phyloP scores from a whole-genome alignment of 2,329 filamentous ascomycete species.

The Penicillium carneum region DNA sequence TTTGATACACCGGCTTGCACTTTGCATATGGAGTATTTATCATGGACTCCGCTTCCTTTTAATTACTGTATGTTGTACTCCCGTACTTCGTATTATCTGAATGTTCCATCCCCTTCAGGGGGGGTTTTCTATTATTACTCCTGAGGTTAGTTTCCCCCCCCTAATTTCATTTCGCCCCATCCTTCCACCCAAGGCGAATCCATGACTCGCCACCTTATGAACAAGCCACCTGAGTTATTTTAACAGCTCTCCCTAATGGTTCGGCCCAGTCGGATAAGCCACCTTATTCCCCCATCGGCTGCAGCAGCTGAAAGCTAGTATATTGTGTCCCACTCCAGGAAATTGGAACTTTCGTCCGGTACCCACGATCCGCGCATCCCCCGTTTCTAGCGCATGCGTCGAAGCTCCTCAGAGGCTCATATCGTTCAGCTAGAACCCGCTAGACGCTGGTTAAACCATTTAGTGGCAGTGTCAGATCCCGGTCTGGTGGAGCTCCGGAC shows the following conservation, averaged over 20 bases:
- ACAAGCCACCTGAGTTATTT: conserved; percentile 6
- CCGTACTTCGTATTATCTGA: conserved; percentile 1
- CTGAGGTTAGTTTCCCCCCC: conserved; percentile 7
- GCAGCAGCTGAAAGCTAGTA: conserved; percentile 23
- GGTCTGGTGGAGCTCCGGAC: conserved; percentile 23
- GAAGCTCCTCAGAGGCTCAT: conserved; percentile 24
- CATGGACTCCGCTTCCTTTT: conserved; percentile 7
- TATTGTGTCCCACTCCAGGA: conserved; percentile 30
- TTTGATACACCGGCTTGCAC: background rate
- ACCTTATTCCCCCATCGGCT: conserved; percentile 22
- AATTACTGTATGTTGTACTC: conserved; percentile 12
- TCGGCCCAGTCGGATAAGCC: conserved; percentile 26
- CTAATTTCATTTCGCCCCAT: conserved; percentile 12
- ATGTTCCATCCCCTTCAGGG: conserved; percentile 10
- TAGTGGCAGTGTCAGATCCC: conserved; percentile 38
- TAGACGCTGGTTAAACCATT: conserved; percentile 42
- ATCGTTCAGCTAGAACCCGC: conserved; percentile 42
- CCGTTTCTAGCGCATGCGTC: conserved; percentile 31
- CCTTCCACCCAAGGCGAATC: background rate
- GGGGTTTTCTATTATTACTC: conserved; percentile 10
- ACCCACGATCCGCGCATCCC: conserved; percentile 39
- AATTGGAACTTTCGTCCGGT: conserved; percentile 28
- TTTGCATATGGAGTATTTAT: background rate
- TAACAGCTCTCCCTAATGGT: conserved; percentile 16
- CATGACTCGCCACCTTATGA: conserved; percentile 6